These are phyloP conservation scores for Calvatia gigantea DNA, from an alignment of 768 basidiomycete species.

Conservation along the genomic window DNA sequence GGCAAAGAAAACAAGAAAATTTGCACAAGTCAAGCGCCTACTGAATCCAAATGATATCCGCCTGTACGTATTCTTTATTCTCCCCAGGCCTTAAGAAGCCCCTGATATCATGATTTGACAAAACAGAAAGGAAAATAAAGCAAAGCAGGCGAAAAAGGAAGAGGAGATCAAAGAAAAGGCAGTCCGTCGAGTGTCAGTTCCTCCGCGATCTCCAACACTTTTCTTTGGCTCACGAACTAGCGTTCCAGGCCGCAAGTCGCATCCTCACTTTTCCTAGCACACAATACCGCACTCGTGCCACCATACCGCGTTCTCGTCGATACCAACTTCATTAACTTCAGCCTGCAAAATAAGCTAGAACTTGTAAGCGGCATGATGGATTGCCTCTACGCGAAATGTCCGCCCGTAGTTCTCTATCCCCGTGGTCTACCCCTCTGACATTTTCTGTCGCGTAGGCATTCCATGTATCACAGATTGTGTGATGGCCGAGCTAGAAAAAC, in stretches of 20 bases:
- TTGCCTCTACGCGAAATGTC: conserved; percentile 96
- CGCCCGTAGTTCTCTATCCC: conserved; percentile 4
- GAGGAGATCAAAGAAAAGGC: conserved; percentile 77
- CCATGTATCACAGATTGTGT: conserved; percentile 99
- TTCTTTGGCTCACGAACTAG: neutral
- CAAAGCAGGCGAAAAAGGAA: conserved; percentile 85
- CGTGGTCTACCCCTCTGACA: neutral
- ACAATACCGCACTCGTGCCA: conserved; percentile 93
- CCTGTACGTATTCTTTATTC: conserved; percentile 44
- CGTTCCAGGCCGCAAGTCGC: conserved; percentile 69
- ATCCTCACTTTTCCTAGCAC: conserved; percentile 91
- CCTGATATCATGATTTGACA: conserved; percentile 6
- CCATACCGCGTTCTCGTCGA: conserved; percentile 97
- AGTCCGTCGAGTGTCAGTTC: conserved; percentile 72
- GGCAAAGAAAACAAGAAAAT: conserved; percentile 93
- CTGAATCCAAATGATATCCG: conserved; percentile 92
- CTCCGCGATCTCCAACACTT: neutral
- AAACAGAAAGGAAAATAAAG: conserved; percentile 85
- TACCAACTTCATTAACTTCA: conserved; percentile 99
- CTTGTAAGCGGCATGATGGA: conserved; percentile 99
- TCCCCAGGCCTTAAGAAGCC: conserved; percentile 7
- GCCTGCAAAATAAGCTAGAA: conserved; percentile 96
- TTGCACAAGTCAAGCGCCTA: conserved; percentile 91
- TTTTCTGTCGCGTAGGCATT: conserved; percentile 59
- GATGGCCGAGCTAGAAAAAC: conserved; percentile 96